Conservation (phyloP, 306 rosid species). For the Inga laurina region DNA sequence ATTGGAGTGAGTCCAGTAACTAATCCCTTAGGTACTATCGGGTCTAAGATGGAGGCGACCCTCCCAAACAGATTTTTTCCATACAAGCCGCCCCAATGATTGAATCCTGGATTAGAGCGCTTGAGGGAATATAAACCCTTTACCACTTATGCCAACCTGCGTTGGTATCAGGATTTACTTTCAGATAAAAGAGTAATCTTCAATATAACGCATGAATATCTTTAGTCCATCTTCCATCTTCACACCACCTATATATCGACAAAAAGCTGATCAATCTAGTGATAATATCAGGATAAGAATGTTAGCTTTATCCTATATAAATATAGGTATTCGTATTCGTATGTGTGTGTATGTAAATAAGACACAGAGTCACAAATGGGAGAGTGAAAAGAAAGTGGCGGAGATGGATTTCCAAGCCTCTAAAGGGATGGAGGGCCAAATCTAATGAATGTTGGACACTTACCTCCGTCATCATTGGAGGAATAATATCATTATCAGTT, state of each 20-base stretch:
- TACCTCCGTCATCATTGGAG: not conserved
- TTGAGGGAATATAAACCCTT: no score
- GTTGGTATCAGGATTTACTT: not conserved
- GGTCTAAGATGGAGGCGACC: no score
- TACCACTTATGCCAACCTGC: no score
- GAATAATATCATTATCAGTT: not conserved
- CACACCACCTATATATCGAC: no score
- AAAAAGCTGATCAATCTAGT: not conserved
- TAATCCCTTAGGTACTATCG: no score
- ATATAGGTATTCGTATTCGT: not conserved
- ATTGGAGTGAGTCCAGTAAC: no score
- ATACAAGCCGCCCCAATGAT: no score
- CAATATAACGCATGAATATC: not conserved
- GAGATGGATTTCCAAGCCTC: constrained; percentile 6
- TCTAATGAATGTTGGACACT: not conserved
- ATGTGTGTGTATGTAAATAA: not conserved
- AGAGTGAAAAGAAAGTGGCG: not conserved
- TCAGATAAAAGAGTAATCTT: not conserved
- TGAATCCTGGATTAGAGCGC: no score
- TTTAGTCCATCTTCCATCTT: not conserved
- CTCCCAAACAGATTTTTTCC: no score
- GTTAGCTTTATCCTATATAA: not conserved
- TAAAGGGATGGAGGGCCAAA: not conserved
- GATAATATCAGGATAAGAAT: not conserved
- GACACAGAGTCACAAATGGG: not conserved